Evolutionary conservation across 495 filamentous ascomycete species (phyloP).

Genomic region (Tricharina praecox): DNA sequence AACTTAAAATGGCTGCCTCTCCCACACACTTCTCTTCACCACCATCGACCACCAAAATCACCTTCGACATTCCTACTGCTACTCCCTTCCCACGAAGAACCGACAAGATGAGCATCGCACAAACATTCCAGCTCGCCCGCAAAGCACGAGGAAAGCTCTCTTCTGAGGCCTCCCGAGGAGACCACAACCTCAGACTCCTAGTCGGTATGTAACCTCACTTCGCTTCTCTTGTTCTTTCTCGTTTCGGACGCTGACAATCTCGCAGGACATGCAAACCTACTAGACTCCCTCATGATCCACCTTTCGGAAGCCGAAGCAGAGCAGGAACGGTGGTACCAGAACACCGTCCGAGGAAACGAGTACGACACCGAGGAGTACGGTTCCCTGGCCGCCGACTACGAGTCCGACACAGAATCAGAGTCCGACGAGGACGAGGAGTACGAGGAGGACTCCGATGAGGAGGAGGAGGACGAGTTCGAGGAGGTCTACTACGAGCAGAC

Average conservation of each 20-base stretch:
- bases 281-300: constrained; percentile 90
- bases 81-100: background rate
- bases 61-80: background rate
- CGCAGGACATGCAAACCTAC: constrained; percentile 80
- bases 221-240: background rate
- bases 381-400: constrained; percentile 38
- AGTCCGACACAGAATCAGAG: constrained; percentile 30
- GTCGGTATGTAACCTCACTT: constrained; percentile 35
- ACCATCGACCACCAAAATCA: background rate
- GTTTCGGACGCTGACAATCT: background rate
- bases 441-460: constrained; percentile 28
- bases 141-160: constrained; percentile 91
- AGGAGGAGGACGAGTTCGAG: constrained; percentile 6
- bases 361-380: constrained; percentile 51
- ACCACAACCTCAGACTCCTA: constrained; percentile 85
- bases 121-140: constrained; percentile 95
- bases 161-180: constrained; percentile 66
- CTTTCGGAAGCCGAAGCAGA: constrained; percentile 86
- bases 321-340: constrained; percentile 97
- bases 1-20: background rate
- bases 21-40: background rate
- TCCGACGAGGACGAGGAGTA: constrained; percentile 27
- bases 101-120: constrained; percentile 40
- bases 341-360: constrained; percentile 65
- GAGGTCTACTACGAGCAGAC: constrained; percentile 2